Evolutionary conservation across 2,329 filamentous ascomycete species (phyloP).

Genomic region (Ophiostoma himal-ulmi): DNA sequence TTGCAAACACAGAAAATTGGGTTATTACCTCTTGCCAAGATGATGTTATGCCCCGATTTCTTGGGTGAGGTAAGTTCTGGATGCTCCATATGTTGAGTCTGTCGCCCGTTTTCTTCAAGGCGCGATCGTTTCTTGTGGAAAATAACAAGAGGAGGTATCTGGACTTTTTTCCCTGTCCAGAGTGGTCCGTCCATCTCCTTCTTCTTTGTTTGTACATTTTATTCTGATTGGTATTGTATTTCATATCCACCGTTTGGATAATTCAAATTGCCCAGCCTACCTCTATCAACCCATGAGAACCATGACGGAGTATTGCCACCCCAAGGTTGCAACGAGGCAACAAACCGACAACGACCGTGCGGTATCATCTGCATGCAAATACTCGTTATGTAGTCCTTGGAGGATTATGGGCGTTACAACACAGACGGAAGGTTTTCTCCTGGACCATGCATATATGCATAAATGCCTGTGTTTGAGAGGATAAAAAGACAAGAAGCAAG

Average conservation of each 20-base stretch:
- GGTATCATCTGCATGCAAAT: background rate
- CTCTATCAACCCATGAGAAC: background rate
- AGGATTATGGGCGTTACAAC: background rate
- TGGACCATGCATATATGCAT: background rate
- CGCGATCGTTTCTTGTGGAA: background rate
- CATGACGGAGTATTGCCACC: constrained; percentile 3
- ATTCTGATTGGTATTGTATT: background rate
- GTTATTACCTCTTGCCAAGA: background rate
- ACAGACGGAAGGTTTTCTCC: background rate
- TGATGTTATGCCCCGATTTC: background rate
- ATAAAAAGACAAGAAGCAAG: background rate
- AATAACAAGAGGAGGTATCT: background rate
- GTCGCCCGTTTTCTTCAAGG: background rate
- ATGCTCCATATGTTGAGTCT: background rate
- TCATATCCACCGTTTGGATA: background rate
- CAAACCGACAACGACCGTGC: background rate
- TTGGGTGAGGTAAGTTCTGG: background rate
- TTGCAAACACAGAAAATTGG: background rate
- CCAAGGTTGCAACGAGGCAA: background rate
- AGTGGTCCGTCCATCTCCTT: background rate
- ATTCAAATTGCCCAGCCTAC: background rate
- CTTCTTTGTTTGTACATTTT: background rate
- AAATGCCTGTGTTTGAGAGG: background rate
- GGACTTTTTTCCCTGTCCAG: background rate
- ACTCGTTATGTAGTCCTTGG: background rate